Base-by-base conservation (phyloP, 495 filamentous ascomycete genomes). In the Polyplosphaeria fusca region DNA sequence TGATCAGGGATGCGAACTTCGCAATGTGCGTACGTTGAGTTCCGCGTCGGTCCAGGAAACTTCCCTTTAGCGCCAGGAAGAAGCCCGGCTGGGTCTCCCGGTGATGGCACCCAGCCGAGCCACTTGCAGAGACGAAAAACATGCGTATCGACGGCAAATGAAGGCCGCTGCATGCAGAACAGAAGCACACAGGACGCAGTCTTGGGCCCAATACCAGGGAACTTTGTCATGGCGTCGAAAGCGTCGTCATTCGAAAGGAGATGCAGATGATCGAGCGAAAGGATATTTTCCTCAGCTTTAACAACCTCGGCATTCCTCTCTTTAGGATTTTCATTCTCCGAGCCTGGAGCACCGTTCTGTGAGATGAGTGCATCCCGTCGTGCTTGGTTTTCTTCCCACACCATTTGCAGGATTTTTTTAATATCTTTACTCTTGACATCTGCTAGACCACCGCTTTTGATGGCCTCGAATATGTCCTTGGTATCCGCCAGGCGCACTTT, bases 181-280 rank as follows among this genome's bases (percentile, higher is more conserved):
- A 82, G 75, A 0, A 79, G 67, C 13, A 79, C 76, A 50, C 93
- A 98, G 5, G 88, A 85, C 2, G 91, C 87, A 0, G 91, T 95
- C 73, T 98, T 98, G 48, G 88, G 84, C 0, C 91, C 93, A 55
- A 97, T 88, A 2, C 92, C 93, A 2, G 86, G 86, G 41, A 85
- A 93, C 49, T 79, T 84, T 45, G 83, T 79, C 30, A 97, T 77
- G 51, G 85, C 82, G 7, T 73, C 72, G 79, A 95, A 86, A 0
- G 84, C 89, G 23, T 88, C 79, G 16, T 88, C 78, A 12, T 79
- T 83, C 18, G 73, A 68, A 50, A 94, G 71, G 13, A 72, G 72
- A 58, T 87, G 87, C 14, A 96, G 71, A 68, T 95, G 83, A 56
- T 96, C 88, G 13, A 97, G 79, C 0, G 86, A 86, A 12, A 89